Percentiles rank a stretch among this genome's conserved stretches.
Evolutionary conservation across 257 asterid species (phyloP).

Genomic region (Nicotiana sylvestris): DNA sequence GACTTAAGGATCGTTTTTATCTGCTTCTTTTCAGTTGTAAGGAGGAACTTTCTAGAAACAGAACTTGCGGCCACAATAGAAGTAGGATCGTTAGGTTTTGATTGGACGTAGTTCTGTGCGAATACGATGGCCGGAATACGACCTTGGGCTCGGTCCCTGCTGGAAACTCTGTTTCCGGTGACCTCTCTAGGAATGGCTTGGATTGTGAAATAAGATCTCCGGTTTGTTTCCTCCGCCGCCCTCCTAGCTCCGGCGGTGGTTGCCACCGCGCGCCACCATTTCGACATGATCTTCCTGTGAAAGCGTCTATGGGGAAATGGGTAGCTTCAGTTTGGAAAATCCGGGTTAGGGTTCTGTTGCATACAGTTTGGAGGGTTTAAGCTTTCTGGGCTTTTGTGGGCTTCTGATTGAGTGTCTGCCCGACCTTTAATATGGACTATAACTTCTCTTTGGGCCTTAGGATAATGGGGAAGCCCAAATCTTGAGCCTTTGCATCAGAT

Average conservation of each 20-base stretch:
- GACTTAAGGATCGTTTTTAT: conserved; percentile 66
- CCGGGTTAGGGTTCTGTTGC: conserved; percentile 2
- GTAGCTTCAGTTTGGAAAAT: neutral
- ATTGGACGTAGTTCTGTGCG: conserved; percentile 54
- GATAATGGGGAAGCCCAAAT: no score
- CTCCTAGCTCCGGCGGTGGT: conserved; percentile 45
- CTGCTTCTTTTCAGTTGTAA: conserved; percentile 81
- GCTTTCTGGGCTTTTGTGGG: conserved; percentile 15
- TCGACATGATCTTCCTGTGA: conserved; percentile 45
- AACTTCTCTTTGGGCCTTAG: no score
- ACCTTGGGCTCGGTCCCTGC: conserved; percentile 74
- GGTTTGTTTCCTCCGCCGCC: conserved; percentile 20
- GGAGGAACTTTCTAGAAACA: conserved; percentile 54
- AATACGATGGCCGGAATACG: conserved; percentile 87
- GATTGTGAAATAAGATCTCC: conserved; percentile 63
- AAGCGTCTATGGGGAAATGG: neutral
- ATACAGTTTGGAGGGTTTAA: conserved; percentile 9
- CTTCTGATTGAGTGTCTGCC: neutral
- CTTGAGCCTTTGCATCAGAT: no score
- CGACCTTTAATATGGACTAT: neutral
- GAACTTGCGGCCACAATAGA: conserved; percentile 43
- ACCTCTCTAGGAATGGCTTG: conserved; percentile 85
- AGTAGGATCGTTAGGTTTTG: conserved; percentile 49
- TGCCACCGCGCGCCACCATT: conserved; percentile 65
- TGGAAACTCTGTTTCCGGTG: conserved; percentile 65